Evolutionary conservation across 2,329 filamentous ascomycete species (phyloP), one percentile per base, ranked within the genome.

Genomic region (Periconia digitata): DNA sequence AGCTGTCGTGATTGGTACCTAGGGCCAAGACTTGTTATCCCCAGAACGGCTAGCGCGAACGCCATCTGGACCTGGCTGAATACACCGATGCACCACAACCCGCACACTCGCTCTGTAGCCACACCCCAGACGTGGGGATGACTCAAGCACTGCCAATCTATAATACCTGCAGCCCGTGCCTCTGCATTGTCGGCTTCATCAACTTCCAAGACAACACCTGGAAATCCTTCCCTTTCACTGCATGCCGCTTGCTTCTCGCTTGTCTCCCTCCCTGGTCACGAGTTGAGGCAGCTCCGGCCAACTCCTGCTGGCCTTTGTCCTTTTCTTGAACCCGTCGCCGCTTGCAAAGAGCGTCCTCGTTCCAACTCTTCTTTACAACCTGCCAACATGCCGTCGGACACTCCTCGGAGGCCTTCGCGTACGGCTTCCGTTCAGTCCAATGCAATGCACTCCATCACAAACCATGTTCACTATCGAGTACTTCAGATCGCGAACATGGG

Each of bases 381-480:
- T 8, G n/a, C 12, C 27, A 13, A 17, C 10, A 32, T 32, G 27
- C 27, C 27, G 3, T 10, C n/a, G 24, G 24, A 27, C 24, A 27
- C 24, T 27, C 24, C 12, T 12, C 12, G 36, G 8, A 40, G 38
- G 13, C 34, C 29, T 18, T 43, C 41, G 27, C 41, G 27, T 16
- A 35, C 46, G 40, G 53, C 54, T 32, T 64, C 62, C 15, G 46
- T 55, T 38, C 62, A 62, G 40, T 58, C 61, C 29, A 61, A 48
- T 49, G 55, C 60, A 17, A 66, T 67, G 61, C 62, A 64, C 23
- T 52, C 60, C 5, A 52, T 70, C 43, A 56, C 64, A 13, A 65
- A 60, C 38, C 65, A 70, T 37, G 62, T 72, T 10, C 63, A 61
- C 15, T 60, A 59, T 56, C 70, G 67, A 49, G 59, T 72, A 32